Evolutionary conservation across 2,329 filamentous ascomycete species (phyloP).

Genomic region (Stachybotrys elegans): DNA sequence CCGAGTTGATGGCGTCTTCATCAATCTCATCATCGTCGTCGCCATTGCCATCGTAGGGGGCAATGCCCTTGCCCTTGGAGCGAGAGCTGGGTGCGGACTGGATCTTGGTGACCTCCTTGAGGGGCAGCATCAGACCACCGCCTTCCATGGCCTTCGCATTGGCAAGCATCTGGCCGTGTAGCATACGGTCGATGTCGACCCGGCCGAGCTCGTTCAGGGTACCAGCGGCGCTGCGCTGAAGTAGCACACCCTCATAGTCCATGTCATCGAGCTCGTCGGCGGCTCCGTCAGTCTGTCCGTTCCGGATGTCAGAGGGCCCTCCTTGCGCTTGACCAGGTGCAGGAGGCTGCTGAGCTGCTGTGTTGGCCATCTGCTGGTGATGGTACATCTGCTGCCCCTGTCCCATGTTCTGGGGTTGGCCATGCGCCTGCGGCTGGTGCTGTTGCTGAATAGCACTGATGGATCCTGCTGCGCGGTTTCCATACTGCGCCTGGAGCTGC

Average conservation of each 20-base stretch:
- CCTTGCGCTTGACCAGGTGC: no score
- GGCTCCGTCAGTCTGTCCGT: conserved; percentile 69
- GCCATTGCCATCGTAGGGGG: conserved; percentile 54
- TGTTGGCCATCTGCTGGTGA: conserved; percentile 21
- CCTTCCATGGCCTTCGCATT: conserved; percentile 66
- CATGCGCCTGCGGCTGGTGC: conserved; percentile 20
- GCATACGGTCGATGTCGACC: conserved; percentile 61
- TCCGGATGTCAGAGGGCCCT: conserved; percentile 23
- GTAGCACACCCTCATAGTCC: conserved; percentile 53
- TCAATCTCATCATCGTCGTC: conserved; percentile 56
- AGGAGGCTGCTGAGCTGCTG: conserved; percentile 21
- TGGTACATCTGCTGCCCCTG: conserved; percentile 10
- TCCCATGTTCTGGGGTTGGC: conserved; percentile 12
- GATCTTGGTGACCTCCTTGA: conserved; percentile 48
- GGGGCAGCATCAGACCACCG: conserved; percentile 69
- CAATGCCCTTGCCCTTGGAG: conserved; percentile 21
- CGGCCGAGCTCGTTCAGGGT: conserved; percentile 51
- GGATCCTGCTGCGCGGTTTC: conserved; percentile 58
- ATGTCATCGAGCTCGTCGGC: conserved; percentile 52
- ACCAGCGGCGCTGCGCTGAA: conserved; percentile 50
- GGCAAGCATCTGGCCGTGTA: conserved; percentile 63
- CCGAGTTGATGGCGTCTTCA: conserved; percentile 97
- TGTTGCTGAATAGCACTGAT: conserved; percentile 55
- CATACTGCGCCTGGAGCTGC: conserved; percentile 55
- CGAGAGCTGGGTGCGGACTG: conserved; percentile 11